These are phyloP conservation scores for Linnemannia elongata DNA, from an alignment of 192 early-diverging fungal genomes.

Conservation along the genomic window DNA sequence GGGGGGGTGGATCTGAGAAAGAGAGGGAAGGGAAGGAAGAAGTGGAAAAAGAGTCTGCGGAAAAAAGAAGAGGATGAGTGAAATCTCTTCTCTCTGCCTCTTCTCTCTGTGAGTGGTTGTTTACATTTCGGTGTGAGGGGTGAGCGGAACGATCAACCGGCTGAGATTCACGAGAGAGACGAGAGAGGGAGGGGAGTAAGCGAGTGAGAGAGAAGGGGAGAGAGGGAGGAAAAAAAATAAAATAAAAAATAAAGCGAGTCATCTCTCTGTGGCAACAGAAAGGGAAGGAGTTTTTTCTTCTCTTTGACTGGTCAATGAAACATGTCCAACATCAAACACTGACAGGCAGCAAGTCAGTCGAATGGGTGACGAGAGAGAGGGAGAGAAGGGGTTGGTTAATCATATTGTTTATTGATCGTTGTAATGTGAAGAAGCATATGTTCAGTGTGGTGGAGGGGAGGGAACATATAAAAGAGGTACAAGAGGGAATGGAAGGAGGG, in stretches of 20 bases:
- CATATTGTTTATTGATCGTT: too few relatives aligned
- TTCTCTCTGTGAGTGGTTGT: not conserved
- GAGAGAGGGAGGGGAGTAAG: not conserved
- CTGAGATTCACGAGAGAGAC: not conserved
- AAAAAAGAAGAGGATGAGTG: not conserved
- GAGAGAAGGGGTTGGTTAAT: too few relatives aligned
- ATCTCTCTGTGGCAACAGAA: too few relatives aligned
- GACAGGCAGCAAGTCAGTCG: too few relatives aligned
- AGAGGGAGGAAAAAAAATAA: too few relatives aligned
- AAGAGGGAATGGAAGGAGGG: not conserved
- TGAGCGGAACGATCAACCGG: not conserved
- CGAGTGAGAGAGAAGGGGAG: not conserved
- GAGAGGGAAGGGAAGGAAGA: not conserved
- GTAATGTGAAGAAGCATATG: too few relatives aligned
- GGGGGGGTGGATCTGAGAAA: not conserved
- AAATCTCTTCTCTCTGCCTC: conserved; percentile 6
- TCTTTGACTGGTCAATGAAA: too few relatives aligned
- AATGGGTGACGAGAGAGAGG: too few relatives aligned
- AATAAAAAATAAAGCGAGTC: too few relatives aligned
- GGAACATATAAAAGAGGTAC: not conserved
- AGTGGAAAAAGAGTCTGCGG: not conserved
- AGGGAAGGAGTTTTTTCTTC: too few relatives aligned
- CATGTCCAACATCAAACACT: too few relatives aligned
- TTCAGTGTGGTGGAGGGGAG: too few relatives aligned
- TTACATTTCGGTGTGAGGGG: conserved; percentile 3